These are phyloP conservation scores for Diplosphaera chodatii DNA, from an alignment of 139 green algal genomes.

Conservation along the genomic window DNA sequence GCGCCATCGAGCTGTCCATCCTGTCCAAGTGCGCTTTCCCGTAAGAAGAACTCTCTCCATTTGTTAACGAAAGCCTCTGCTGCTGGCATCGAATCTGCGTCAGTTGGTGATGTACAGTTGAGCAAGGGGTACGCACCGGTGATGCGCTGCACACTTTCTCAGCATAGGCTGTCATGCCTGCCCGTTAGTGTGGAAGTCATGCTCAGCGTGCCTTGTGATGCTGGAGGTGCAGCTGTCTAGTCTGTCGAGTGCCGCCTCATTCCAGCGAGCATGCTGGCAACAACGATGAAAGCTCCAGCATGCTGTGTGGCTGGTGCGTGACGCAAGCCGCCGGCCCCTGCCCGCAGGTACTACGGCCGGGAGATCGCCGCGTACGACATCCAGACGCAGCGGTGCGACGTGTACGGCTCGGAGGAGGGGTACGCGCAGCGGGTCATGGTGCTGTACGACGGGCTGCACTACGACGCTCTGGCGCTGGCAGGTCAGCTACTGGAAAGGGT, in stretches of 20 bases:
- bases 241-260: too few relatives aligned
- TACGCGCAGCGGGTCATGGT: slow-evolving; percentile 51
- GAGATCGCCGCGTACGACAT: slow-evolving; percentile 94
- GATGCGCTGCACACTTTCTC: too few relatives aligned
- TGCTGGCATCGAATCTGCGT: too few relatives aligned
- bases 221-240: too few relatives aligned
- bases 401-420: slow-evolving; percentile 12
- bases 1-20: background rate
- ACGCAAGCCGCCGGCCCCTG: background rate
- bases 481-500: background rate
- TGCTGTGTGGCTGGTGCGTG: background rate
- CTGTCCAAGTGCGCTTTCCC: background rate
- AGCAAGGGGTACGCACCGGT: too few relatives aligned
- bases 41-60: too few relatives aligned
- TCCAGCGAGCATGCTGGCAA: too few relatives aligned
- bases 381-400: slow-evolving; percentile 55
- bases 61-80: too few relatives aligned
- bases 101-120: background rate
- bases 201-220: too few relatives aligned
- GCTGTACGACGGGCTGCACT: slow-evolving; percentile 75
- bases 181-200: too few relatives aligned
- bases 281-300: too few relatives aligned
- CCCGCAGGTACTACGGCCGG: slow-evolving; percentile 37
- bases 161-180: too few relatives aligned
- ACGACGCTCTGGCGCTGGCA: slow-evolving; percentile 64